These are phyloP conservation scores for Roridomyces roridus DNA, from an alignment of 768 basidiomycete species.

Conservation along the genomic window DNA sequence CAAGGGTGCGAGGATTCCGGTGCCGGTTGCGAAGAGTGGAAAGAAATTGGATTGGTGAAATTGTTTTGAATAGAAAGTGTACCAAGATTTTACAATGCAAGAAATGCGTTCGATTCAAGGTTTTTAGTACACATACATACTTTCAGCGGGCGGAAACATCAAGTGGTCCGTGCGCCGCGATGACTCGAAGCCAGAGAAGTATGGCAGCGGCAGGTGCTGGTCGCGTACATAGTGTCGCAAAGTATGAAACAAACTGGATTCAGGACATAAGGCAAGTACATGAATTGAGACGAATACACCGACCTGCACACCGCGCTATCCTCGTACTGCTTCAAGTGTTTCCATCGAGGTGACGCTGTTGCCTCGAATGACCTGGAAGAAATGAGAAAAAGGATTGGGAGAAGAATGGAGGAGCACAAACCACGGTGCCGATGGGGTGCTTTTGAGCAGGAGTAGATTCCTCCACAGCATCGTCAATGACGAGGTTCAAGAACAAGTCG, in stretches of 20 bases:
- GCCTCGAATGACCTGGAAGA: conserved; percentile 21
- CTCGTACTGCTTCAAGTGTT: conserved; percentile 25
- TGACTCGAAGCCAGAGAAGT: not conserved
- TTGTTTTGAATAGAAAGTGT: not conserved
- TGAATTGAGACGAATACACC: conserved; percentile 1
- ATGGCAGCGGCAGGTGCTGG: not conserved
- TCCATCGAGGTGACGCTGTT: conserved; percentile 28
- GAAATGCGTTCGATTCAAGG: not conserved
- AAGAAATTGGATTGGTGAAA: conserved; percentile 79
- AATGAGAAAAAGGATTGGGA: not conserved
- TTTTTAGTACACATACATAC: not conserved
- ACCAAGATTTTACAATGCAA: conserved; percentile 10
- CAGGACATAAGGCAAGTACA: conserved; percentile 2
- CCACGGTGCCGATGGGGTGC: conserved; percentile 90
- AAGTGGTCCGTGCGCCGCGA: conserved; percentile 17
- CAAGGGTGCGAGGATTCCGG: conserved; percentile 76
- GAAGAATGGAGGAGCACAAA: conserved; percentile 47
- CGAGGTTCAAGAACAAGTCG: conserved; percentile 98
- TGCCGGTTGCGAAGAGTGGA: conserved; percentile 42
- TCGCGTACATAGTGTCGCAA: not conserved
- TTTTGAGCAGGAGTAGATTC: conserved; percentile 91
- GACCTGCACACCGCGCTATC: conserved; percentile 15
- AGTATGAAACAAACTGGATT: conserved; percentile 18
- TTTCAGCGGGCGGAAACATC: no score
- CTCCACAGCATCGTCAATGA: conserved; percentile 94